Conservation (phyloP, 805 yeast genomes). For the Ogataea pilisensis region DNA sequence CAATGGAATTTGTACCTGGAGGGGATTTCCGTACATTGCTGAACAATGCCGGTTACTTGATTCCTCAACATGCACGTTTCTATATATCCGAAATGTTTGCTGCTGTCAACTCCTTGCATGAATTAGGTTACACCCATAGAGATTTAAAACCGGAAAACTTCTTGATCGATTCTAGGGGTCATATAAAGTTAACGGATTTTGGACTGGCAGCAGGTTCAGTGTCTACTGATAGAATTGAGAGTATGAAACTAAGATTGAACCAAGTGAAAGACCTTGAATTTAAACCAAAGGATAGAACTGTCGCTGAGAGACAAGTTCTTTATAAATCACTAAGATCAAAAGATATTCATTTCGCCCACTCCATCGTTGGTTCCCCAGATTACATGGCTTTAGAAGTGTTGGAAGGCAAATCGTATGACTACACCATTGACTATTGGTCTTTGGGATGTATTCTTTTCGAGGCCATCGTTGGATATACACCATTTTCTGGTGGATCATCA, state of each 20-base stretch:
- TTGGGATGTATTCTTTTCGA: conserved; percentile 96
- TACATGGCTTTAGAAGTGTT: conserved; percentile 98
- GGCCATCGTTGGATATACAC: conserved; percentile 94
- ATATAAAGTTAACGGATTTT: conserved; percentile 90
- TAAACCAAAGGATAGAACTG: conserved; percentile 63
- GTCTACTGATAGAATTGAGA: conserved; percentile 86
- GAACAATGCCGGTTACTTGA: conserved; percentile 87
- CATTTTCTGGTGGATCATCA: conserved; percentile 88
- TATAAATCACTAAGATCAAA: conserved; percentile 74
- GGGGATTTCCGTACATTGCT: conserved; percentile 95
- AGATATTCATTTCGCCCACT: conserved; percentile 85
- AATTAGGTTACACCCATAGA: conserved; percentile 93
- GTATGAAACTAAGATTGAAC: conserved; percentile 69
- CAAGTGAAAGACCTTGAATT: conserved; percentile 72
- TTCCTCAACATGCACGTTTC: conserved; percentile 94
- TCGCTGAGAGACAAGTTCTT: conserved; percentile 81
- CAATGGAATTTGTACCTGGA: conserved; percentile 99
- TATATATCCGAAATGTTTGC: conserved; percentile 95
- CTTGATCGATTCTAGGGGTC: conserved; percentile 84
- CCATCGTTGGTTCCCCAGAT: conserved; percentile 97
- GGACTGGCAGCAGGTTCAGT: conserved; percentile 97
- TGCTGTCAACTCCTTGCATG: conserved; percentile 89
- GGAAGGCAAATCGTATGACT: conserved; percentile 90
- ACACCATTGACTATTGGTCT: conserved; percentile 98
- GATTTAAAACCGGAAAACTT: conserved; percentile 96